Base-by-base conservation (phyloP, 2,329 filamentous ascomycete species). In the Graphiopsis chlorocephala region DNA sequence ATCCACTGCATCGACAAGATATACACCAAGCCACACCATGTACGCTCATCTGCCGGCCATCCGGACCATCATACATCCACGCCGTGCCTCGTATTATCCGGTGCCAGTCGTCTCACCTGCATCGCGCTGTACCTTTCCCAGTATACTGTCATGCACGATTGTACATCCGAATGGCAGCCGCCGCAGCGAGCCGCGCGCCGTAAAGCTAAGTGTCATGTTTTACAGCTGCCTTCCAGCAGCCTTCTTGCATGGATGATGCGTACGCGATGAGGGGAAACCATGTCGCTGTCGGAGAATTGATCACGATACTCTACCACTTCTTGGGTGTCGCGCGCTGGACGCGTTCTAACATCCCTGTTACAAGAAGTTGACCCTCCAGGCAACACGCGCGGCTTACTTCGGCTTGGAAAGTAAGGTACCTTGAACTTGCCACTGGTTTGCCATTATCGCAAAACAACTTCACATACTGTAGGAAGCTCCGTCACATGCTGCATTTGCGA, bases 31-130 rank as follows among this genome's bases (percentile, higher is more conserved):
- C 50, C 26, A 53, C 56, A 23, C 7, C 14, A 12, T 47, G 38
- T 38, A n/a, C 50, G 11, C 28, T 12, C 15, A 8, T 31, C 38
- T 29, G 50, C 50, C 38, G 38, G 14, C n/a, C 14, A 15, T 26
- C 56, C 56, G 56, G 8, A 29, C 25, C 38, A 56, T 23, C n/a
- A 26, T 17, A 31, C 50, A 53, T 17, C 7, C 17, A 38, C 31
- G 20, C 28, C 29, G 53, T 58, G 58, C 58, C 42, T 61, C 58
- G 45, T 61, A 31, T 53, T n/a, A 53, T 31, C 50, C 50, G 50
- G 17, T 47, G 26, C 48, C 38, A 48, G 17, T 29, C 56, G 25
- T 59, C 56, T 59, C 35, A 35, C 56, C 33, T 47, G 56, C 56
- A 59, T 35, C 28, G n/a, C 58, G 42, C 58, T 50, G 58, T 50